Percentiles rank a stretch among this genome's conserved stretches.
These are phyloP conservation scores for Clonostachys rhizophaga DNA, from an alignment of 2,329 filamentous ascomycete genomes.

Conservation along the genomic window DNA sequence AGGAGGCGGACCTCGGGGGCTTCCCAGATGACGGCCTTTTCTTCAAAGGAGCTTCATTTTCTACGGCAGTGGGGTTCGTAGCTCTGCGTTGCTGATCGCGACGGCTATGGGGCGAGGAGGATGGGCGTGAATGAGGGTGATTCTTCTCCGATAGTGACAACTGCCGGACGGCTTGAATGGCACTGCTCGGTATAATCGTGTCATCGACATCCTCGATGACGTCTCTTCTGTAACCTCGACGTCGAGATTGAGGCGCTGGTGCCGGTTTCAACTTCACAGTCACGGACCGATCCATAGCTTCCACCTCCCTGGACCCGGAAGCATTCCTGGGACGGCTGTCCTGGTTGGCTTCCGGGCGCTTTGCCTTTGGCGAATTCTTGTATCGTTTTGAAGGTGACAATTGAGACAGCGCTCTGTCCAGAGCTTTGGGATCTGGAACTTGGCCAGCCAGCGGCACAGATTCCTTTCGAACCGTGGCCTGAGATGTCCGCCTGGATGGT, in stretches of 20 bases:
- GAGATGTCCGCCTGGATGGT: conserved; percentile 35
- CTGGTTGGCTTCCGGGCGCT: conserved; percentile 27
- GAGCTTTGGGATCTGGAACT: conserved; percentile 19
- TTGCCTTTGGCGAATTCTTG: background rate
- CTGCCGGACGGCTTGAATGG: conserved; percentile 41
- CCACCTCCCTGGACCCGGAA: conserved; percentile 45
- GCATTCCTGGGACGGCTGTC: conserved; percentile 47
- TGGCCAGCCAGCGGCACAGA: conserved; percentile 13
- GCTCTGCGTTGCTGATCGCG: background rate
- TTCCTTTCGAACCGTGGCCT: conserved; percentile 34
- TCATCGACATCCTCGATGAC: conserved; percentile 35
- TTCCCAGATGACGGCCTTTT: conserved; percentile 45
- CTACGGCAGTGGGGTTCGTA: too few relatives aligned
- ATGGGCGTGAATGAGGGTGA: conserved; percentile 2
- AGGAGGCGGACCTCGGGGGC: conserved; percentile 48
- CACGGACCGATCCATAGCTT: conserved; percentile 48
- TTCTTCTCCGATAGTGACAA: conserved; percentile 43
- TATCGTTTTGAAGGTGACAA: conserved; percentile 27
- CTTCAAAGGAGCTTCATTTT: background rate
- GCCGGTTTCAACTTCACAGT: conserved; percentile 43
- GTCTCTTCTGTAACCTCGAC: conserved; percentile 20
- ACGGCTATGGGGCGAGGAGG: conserved; percentile 24
- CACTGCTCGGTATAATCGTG: conserved; percentile 43
- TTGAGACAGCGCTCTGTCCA: conserved; percentile 35
- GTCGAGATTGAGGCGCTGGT: conserved; percentile 44